Conservation (phyloP, 2,329 filamentous ascomycete species). For the Hypoxylon sp. region DNA sequence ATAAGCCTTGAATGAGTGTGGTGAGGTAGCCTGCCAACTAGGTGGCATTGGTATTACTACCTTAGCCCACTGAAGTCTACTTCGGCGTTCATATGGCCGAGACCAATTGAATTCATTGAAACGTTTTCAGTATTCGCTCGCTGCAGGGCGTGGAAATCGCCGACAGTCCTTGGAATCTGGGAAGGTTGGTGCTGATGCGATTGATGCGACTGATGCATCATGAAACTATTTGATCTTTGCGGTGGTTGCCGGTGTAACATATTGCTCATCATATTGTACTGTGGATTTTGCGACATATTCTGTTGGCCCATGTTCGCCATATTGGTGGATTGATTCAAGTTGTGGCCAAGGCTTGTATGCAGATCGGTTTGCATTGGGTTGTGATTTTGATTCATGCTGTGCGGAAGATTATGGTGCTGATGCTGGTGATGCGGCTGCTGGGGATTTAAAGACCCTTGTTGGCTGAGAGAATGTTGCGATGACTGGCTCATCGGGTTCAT, state of each 20-base stretch:
- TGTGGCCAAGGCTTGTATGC: conserved; percentile 45
- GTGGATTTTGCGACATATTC: conserved; percentile 44
- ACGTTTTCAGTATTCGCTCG: conserved; percentile 57
- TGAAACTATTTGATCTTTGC: conserved; percentile 56
- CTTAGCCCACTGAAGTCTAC: conserved; percentile 56
- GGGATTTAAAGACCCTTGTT: conserved; percentile 48
- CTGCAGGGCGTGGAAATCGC: conserved; percentile 64
- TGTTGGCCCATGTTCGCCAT: conserved; percentile 51
- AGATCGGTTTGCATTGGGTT: conserved; percentile 52
- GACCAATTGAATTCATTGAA: conserved; percentile 51
- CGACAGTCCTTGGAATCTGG: conserved; percentile 57
- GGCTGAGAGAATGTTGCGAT: conserved; percentile 51
- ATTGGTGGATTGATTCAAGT: conserved; percentile 50
- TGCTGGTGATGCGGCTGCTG: conserved; percentile 51
- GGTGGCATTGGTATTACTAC: conserved; percentile 42
- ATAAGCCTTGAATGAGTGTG: not conserved
- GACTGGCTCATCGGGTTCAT: conserved; percentile 61
- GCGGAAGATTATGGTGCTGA: conserved; percentile 46
- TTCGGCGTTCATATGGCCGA: conserved; percentile 54
- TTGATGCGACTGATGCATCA: conserved; percentile 53
- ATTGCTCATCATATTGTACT: conserved; percentile 48
- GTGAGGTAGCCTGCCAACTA: conserved; percentile 5
- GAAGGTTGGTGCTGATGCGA: conserved; percentile 49
- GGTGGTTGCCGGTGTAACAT: conserved; percentile 53
- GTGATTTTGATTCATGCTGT: conserved; percentile 51